Percentiles rank a stretch among this genome's conserved stretches.
Evolutionary conservation across 176 grass and related monocot species (phyloP).

Genomic region (Otatea glauca): DNA sequence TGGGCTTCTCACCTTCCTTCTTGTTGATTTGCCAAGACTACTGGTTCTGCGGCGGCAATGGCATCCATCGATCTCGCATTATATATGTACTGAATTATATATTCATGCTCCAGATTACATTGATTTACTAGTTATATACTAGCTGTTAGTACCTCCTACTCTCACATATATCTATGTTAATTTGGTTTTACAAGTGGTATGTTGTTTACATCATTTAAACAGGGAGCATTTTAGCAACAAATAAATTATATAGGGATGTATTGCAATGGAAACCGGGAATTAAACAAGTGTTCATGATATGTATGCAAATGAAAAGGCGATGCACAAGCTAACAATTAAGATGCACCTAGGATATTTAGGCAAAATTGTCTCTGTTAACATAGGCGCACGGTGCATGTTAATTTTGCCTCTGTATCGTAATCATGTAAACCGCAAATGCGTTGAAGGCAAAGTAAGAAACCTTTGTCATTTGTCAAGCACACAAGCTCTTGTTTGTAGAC

Average conservation of each 20-base stretch:
- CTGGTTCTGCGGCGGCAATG: not conserved
- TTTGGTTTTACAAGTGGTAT: not conserved
- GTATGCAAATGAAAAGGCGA: not conserved
- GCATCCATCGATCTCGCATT: not conserved
- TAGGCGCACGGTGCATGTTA: not conserved
- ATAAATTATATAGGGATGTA: not conserved
- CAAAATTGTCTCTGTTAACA: not conserved
- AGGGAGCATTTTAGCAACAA: not conserved
- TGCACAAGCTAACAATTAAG: not conserved
- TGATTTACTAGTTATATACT: not conserved
- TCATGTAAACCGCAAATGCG: not conserved
- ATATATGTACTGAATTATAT: not conserved
- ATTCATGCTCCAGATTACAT: not conserved
- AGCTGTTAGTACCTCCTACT: not conserved
- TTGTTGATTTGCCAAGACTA: not conserved
- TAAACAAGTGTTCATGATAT: not conserved
- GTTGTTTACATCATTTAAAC: not conserved
- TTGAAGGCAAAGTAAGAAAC: not conserved
- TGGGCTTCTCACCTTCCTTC: slow-evolving; percentile 62
- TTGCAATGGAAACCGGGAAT: not conserved
- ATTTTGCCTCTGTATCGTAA: not conserved
- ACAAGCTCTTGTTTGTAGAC: not conserved
- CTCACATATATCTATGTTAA: not conserved
- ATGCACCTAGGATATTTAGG: not conserved
- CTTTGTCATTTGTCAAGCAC: no score